A percentile compares a stretch with the other conserved stretches of the same genome.
phyloP scores from a whole-genome alignment of 2,329 filamentous ascomycete genomes.

The Trichocomaceae sp. region DNA sequence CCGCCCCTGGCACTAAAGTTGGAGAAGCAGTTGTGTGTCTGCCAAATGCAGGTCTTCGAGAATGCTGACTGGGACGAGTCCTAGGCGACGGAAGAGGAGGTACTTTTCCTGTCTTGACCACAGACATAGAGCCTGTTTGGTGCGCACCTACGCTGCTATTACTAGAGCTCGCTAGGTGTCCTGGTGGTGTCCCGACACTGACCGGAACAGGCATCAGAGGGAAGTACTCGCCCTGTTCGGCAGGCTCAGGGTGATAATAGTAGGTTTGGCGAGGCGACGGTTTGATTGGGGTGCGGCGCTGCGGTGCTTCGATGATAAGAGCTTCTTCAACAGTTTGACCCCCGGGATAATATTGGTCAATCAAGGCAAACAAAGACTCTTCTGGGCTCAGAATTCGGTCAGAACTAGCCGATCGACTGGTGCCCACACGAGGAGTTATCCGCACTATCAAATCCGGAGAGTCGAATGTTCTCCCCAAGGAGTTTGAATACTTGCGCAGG shows the following conservation, averaged over 20 bases:
- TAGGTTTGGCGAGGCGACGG: conserved; percentile 61
- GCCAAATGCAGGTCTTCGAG: conserved; percentile 51
- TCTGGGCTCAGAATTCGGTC: conserved; percentile 77
- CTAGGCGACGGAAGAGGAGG: conserved; percentile 78
- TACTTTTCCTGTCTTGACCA: conserved; percentile 72
- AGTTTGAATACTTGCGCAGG: conserved; percentile 87
- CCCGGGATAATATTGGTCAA: conserved; percentile 78
- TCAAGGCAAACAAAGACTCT: conserved; percentile 67
- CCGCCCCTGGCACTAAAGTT: conserved; percentile 54
- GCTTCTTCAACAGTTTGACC: conserved; percentile 87
- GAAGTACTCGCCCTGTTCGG: conserved; percentile 76
- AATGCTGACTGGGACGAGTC: conserved; percentile 50
- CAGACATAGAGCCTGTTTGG: conserved; percentile 64
- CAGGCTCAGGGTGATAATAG: conserved; percentile 53
- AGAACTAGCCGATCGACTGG: conserved; percentile 38
- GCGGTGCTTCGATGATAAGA: conserved; percentile 79
- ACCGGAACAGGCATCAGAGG: conserved; percentile 56
- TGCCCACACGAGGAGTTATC: conserved; percentile 62
- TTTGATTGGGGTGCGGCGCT: conserved; percentile 63
- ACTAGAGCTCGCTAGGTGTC: conserved; percentile 36
- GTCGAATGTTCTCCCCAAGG: conserved; percentile 80
- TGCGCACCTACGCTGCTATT: conserved; percentile 35
- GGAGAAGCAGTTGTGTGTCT: conserved; percentile 78
- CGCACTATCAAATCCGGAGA: conserved; percentile 79
- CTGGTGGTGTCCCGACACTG: conserved; percentile 35